Conservation (phyloP, 148 eudicot genomes). For the Silene conica region DNA sequence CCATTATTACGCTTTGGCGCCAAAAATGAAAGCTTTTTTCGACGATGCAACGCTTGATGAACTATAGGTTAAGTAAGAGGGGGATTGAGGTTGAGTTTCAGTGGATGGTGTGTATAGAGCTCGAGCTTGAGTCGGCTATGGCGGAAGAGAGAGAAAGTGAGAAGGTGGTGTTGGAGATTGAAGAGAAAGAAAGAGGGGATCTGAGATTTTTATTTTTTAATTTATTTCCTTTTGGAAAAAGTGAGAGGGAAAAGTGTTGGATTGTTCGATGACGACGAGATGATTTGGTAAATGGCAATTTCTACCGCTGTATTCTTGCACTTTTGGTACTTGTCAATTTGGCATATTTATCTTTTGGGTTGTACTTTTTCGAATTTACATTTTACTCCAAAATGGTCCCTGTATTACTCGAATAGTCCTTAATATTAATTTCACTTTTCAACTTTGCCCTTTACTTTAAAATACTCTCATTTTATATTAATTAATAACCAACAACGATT, state of each 20-base stretch:
- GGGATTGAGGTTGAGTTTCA: neutral
- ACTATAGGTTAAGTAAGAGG: neutral
- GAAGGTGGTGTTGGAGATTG: neutral
- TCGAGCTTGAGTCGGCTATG: neutral
- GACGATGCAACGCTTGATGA: neutral
- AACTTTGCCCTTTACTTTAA: no score
- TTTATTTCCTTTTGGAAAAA: neutral
- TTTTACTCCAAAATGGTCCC: no score
- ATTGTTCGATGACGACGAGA: conserved; percentile 27
- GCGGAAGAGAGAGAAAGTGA: conserved; percentile 9
- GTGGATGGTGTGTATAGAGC: neutral
- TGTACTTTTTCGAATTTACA: no score
- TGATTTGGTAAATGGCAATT: conserved; percentile 7
- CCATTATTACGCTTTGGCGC: conserved; percentile 34
- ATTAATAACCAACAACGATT: no score
- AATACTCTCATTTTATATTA: no score
- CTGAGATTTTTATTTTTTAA: neutral
- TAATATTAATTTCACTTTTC: no score
- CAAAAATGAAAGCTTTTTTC: conserved; percentile 5
- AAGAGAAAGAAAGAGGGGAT: conserved; percentile 2
- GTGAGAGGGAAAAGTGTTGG: conserved; percentile 9
- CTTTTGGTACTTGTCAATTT: neutral
- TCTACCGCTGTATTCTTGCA: neutral
- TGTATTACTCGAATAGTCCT: no score
- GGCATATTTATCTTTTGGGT: no score